Base-by-base conservation (phyloP, 768 basidiomycete species). In the Leucosporidium creatinivorum region DNA sequence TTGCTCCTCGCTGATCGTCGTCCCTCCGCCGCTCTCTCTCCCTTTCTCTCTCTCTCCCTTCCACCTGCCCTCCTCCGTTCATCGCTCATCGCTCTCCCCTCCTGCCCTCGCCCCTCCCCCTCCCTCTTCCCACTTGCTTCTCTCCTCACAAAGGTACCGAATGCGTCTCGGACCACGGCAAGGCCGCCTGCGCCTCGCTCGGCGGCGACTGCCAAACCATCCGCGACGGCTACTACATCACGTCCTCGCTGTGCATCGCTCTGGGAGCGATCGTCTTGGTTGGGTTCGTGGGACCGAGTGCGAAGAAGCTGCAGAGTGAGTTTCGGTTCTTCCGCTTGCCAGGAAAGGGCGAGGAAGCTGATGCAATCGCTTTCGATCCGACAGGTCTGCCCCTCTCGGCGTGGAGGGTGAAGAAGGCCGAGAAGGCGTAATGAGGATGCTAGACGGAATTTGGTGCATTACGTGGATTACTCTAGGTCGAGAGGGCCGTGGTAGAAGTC, bases 131-230 rank as follows among this genome's bases (percentile, higher is more conserved):
- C 17, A 76, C 87, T 19, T 76, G 80, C 61, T 78, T 85, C 31
- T 81, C 33, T 33, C 47, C 8, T 13, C 31, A 31, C 17, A 30
- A 7, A 91, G 90, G 86, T 25, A 79, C 84, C 18, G 94, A 97
- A 78, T 98, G 96, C 78, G 88, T 93, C 47, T 91, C 92, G 7
- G 94, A 98, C 18, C 86, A 87, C 66, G 96, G 94, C 28, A 94
- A 93, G 76, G 81, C 83, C 10, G 78, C 82, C 8, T 98, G 96
- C 78, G 81, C 83, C 26, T 84, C 85, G 3, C 81, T 89, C 62
- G 86, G 84, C 17, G 96, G 96, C 1, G 79, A 81, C 50, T 99
- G 96, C 77, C 80, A 89, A 58, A 89, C 87, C 1, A 85, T 89
- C 77, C 83, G 83, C 28, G 96, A 99, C 78, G 96, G 96, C 17